Percentiles rank a stretch among this genome's conserved stretches.
phyloP scores from a whole-genome alignment of 805 yeast species.

The Metschnikowia rubicola region DNA sequence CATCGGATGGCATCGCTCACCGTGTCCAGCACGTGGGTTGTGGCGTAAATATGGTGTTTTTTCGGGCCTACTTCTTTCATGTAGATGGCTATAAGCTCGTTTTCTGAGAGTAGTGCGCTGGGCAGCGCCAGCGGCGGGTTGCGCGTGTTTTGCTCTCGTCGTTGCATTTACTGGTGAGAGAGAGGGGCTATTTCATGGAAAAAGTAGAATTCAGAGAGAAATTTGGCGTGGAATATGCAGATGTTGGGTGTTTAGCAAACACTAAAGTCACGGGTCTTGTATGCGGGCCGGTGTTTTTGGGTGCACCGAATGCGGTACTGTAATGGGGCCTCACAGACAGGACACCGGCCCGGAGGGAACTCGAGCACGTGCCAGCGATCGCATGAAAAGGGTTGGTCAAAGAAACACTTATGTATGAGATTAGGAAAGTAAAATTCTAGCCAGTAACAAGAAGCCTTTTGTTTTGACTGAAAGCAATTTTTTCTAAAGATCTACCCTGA shows the following conservation, averaged over 20 bases:
- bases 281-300: conserved; percentile 5
- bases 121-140: not conserved
- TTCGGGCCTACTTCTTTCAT: conserved; percentile 3
- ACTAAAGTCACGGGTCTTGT: conserved; percentile 1
- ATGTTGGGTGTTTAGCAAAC: conserved; percentile 4
- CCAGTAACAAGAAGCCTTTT: too few relatives aligned
- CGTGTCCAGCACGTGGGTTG: conserved; percentile 8
- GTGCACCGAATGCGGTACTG: conserved; percentile 6
- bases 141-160: not conserved
- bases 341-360: not conserved
- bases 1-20: not conserved
- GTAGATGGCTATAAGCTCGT: conserved; percentile 6
- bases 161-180: not conserved
- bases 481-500: too few relatives aligned
- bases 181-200: not conserved
- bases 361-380: too few relatives aligned
- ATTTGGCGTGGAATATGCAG: not conserved
- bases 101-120: conserved; percentile 2
- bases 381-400: too few relatives aligned
- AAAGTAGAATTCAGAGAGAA: not conserved
- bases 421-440: too few relatives aligned
- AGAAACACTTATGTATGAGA: too few relatives aligned
- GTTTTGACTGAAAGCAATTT: too few relatives aligned
- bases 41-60: not conserved
- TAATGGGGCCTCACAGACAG: not conserved